Percentiles rank a stretch among this genome's conserved stretches.
These are phyloP conservation scores for Loxodes magnus DNA, from an alignment of 73 alveolate species.

Conservation along the genomic window DNA sequence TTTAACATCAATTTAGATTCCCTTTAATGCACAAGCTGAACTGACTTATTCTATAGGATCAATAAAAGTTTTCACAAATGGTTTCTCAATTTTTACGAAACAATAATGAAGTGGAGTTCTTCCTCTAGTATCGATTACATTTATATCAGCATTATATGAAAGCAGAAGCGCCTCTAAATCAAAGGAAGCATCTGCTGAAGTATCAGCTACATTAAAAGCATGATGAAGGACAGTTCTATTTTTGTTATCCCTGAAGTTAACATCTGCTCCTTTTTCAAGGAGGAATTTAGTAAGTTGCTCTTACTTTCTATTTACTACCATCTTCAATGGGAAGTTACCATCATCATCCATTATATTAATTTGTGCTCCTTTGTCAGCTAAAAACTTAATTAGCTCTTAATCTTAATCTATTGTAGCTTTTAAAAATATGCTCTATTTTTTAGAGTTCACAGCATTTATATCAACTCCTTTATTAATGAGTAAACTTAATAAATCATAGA, in stretches of 20 bases:
- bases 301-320: not conserved
- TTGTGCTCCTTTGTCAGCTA: slow-evolving; percentile 22
- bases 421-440: slow-evolving; percentile 15
- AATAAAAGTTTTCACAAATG: slow-evolving; percentile 16
- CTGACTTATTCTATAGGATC: slow-evolving; percentile 71
- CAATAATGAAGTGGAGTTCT: slow-evolving; percentile 65
- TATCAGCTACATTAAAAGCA: slow-evolving; percentile 24
- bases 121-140: slow-evolving; percentile 25
- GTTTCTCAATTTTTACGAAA: slow-evolving; percentile 44
- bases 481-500: too few species aligned
- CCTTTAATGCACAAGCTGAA: slow-evolving; percentile 24
- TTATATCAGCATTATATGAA: slow-evolving; percentile 23
- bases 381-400: not conserved
- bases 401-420: slow-evolving; percentile 1
- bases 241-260: slow-evolving; percentile 31
- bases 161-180: slow-evolving; percentile 37
- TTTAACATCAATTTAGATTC: slow-evolving; percentile 31
- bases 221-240: slow-evolving; percentile 68
- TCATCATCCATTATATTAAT: slow-evolving; percentile 14
- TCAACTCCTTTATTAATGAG: slow-evolving; percentile 15
- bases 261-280: slow-evolving; percentile 11
- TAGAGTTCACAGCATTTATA: slow-evolving; percentile 9
- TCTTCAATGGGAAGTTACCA: slow-evolving; percentile 27
- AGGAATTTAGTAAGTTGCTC: not conserved
- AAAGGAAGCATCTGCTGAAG: slow-evolving; percentile 38